A percentile compares a stretch with the other conserved stretches of the same genome.
These are phyloP conservation scores for Cylindricascospora bacillispora DNA, from an alignment of 1,139 yeast genomes.

Conservation along the genomic window DNA sequence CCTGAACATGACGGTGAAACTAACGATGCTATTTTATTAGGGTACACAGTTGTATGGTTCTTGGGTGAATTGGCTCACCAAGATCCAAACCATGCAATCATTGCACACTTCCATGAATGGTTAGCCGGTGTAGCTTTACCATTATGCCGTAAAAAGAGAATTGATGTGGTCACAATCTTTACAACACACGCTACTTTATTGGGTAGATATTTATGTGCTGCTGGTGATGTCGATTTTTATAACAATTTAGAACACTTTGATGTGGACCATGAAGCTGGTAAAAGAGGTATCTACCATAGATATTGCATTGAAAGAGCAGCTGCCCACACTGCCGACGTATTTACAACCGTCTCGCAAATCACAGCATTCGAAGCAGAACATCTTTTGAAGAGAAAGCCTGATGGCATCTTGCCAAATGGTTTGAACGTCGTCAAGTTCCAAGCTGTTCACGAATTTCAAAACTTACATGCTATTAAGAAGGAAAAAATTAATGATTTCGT, in stretches of 20 bases:
- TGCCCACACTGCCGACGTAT: conserved; percentile 91
- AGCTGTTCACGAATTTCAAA: conserved; percentile 97
- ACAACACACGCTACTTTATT: conserved; percentile 94
- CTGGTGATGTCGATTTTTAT: conserved; percentile 73
- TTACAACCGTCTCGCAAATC: conserved; percentile 93
- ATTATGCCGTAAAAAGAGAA: conserved; percentile 76
- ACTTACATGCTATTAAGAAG: conserved; percentile 83
- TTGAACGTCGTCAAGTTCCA: conserved; percentile 90
- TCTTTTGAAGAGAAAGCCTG: conserved; percentile 87
- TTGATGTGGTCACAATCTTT: conserved; percentile 89
- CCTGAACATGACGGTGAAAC: conserved; percentile 84
- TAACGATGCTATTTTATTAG: conserved; percentile 83
- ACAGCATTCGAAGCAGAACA: conserved; percentile 94
- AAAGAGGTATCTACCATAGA: conserved; percentile 92
- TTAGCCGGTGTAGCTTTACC: conserved; percentile 94
- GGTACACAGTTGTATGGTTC: conserved; percentile 94
- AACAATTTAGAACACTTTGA: conserved; percentile 84
- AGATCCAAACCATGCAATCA: conserved; percentile 76
- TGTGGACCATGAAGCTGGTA: conserved; percentile 96
- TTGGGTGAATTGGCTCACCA: conserved; percentile 80
- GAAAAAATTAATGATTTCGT: conserved; percentile 89
- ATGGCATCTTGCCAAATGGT: conserved; percentile 95
- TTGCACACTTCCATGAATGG: conserved; percentile 97
- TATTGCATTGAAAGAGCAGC: conserved; percentile 96
- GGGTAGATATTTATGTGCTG: conserved; percentile 94